phyloP scores from a whole-genome alignment of 228 moss, liverwort and hornwort species.

The Sphagnum magellanicum region DNA sequence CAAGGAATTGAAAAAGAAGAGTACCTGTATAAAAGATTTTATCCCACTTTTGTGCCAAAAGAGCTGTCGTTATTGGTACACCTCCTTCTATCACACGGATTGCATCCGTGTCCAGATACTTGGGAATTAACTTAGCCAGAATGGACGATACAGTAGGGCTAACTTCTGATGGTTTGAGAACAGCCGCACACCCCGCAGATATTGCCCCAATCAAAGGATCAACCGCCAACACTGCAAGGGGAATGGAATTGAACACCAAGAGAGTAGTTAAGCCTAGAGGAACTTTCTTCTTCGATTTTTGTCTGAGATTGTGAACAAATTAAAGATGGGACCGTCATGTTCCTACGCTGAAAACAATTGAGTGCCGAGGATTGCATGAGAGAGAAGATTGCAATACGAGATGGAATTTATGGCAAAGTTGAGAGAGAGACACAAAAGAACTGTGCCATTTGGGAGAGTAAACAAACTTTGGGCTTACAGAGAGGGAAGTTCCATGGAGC shows the following conservation, averaged over 20 bases:
- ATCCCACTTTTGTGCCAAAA: slow-evolving; percentile 83
- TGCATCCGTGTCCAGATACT: slow-evolving; percentile 54
- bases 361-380: too few species aligned
- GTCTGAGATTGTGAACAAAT: too few species aligned
- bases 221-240: slow-evolving; percentile 46
- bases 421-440: too few species aligned
- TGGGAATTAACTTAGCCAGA: slow-evolving; percentile 52
- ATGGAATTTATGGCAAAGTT: too few species aligned
- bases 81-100: slow-evolving; percentile 79
- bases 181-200: slow-evolving; percentile 63
- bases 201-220: slow-evolving; percentile 80
- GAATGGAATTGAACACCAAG: too few species aligned
- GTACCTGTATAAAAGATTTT: slow-evolving; percentile 88
- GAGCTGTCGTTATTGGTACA: slow-evolving; percentile 37
- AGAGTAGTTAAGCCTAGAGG: too few species aligned
- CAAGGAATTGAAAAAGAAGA: background rate
- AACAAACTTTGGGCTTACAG: slow-evolving; percentile 14
- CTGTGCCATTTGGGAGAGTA: too few species aligned
- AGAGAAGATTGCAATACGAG: too few species aligned
- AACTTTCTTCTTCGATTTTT: too few species aligned
- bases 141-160: slow-evolving; percentile 58
- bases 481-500: slow-evolving; percentile 69
- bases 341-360: too few species aligned
- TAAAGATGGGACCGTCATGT: too few species aligned
- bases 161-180: slow-evolving; percentile 80